Base-by-base conservation (phyloP, 176 grass and related monocot genomes). In the Phyllostachys edulis region DNA sequence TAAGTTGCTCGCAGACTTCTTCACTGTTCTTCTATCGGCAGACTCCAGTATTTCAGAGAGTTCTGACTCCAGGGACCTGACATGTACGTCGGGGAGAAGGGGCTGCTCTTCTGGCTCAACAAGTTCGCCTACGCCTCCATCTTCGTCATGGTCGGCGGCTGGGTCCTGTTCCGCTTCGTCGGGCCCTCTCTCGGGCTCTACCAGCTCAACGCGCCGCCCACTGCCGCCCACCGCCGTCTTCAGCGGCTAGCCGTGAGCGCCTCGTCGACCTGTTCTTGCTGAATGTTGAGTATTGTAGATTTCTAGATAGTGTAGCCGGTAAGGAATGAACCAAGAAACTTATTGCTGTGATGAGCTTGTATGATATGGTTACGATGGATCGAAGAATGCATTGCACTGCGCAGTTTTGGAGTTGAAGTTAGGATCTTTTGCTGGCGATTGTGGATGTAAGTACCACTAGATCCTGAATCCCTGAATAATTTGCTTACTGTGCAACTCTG, bases 111-210 rank as follows among this genome's bases (percentile, higher is more conserved):
- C 84, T 98, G 91, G 96, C 87, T 98, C 85, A 98, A 98, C 87
- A 98, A 98, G 87, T 89, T 95, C 47, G 93, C 96, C 40, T 98
- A 98, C 78, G 91, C 91, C 59, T 93, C 93, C 75, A 98, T 98
- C 84, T 98, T 93, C 84, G 75, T 92, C 79, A 73, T 95, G 52
- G 72, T 86, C 56, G 93, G 93, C 67, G 93, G 79, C 26, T 98
- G 96, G 96, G 54, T 98, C 67, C 87, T 98, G 17, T 98, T 98
- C 86, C 93, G 91, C 76, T 98, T 98, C 88, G 89, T 98, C 50
- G 96, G 96, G 0, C 93, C 96, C 7, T 86, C 87, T 20, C 26
- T 93, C 20, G 93, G 93, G 0, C 59, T 98, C 23, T 98, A 98
- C 75, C 87, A 98, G 87, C 91, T 98, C 85, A 92, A 98, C 50